Base-by-base conservation (phyloP, 371 early-diverging fungal species). In the Syncephalastrum racemosum region DNA sequence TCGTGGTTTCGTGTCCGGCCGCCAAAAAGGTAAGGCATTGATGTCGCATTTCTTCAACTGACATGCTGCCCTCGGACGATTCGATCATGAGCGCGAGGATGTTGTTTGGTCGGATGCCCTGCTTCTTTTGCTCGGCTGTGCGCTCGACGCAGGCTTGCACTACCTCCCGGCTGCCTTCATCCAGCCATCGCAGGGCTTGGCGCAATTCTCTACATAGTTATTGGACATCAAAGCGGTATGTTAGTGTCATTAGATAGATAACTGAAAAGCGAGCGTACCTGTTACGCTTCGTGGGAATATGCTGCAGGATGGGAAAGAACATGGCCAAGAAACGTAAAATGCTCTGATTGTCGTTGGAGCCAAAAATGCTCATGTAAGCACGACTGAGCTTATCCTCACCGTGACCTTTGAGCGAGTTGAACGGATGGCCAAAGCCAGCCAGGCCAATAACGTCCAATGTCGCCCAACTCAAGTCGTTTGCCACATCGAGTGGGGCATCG, bases 1-100 rank as follows among this genome's bases (percentile, higher is more conserved):
- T 76, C 0, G 84, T 81, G 3, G 84, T 81, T 64, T 83, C 83
- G 50, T 78, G 78, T 12, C 77, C 79, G 20, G 79, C 65, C 7
- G 63, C 66, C 27, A 70, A 53, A 43, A 70, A 70, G 0, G 65
- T 70, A 14, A 70, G 46, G 22, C 66, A 60, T 42, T 66, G 66
- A 15, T 56, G 60, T 43, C 57, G 54, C 19, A 68, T 46, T 53
- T 61, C 62, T 36, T 67, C 59, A 5, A 60, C 62, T 7, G 64
- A 62, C 46, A 79, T 53, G 0, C 62, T 68, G 10, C 71, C 75
- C 51, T 79, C 71, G 14, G 59, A 53, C 19, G 62, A 49, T 15
- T 58, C 54, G 1, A 75, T 54, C 75, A 79, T 72, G 0, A 66
- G 52, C 15, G 67, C 59, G 25, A 79, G 31, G 16, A 79, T 58